Conservation (phyloP, 164 flowering plant species). For the Houttuynia cordata region DNA sequence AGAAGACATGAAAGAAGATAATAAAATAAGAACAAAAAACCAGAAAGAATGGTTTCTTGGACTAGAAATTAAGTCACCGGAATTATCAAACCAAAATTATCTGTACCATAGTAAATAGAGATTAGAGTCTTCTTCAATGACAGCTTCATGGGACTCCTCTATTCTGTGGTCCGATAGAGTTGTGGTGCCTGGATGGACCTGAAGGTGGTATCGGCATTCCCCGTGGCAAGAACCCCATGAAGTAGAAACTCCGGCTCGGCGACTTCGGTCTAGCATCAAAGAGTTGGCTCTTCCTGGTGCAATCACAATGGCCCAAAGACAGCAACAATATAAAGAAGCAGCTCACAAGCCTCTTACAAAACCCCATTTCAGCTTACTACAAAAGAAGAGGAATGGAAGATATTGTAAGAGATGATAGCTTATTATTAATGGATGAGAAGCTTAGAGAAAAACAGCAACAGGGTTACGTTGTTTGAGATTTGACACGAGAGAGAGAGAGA, state of each 20-base stretch:
- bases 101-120: background rate
- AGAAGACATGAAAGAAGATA: background rate
- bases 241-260: slow-evolving; percentile 20
- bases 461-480: background rate
- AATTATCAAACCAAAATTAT: no score
- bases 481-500: background rate
- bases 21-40: no score
- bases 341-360: slow-evolving; percentile 12
- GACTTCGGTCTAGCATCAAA: slow-evolving; percentile 20
- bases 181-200: slow-evolving; percentile 69
- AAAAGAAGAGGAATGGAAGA: background rate
- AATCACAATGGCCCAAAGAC: slow-evolving; percentile 22
- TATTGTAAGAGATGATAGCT: background rate
- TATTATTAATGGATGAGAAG: background rate
- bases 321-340: slow-evolving; percentile 18
- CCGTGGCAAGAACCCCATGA: slow-evolving; percentile 51
- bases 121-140: background rate
- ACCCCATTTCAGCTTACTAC: slow-evolving; percentile 8
- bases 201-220: slow-evolving; percentile 44
- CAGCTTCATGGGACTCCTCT: slow-evolving; percentile 28
- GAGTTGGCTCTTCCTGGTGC: slow-evolving; percentile 25
- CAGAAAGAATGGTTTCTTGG: background rate
- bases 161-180: slow-evolving; percentile 44
- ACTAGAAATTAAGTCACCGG: no score
- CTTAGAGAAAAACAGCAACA: background rate